A percentile compares a stretch with the other conserved stretches of the same genome.
Evolutionary conservation across 331 rosid genomes (phyloP).

Genomic region (Prunus yedoensis): DNA sequence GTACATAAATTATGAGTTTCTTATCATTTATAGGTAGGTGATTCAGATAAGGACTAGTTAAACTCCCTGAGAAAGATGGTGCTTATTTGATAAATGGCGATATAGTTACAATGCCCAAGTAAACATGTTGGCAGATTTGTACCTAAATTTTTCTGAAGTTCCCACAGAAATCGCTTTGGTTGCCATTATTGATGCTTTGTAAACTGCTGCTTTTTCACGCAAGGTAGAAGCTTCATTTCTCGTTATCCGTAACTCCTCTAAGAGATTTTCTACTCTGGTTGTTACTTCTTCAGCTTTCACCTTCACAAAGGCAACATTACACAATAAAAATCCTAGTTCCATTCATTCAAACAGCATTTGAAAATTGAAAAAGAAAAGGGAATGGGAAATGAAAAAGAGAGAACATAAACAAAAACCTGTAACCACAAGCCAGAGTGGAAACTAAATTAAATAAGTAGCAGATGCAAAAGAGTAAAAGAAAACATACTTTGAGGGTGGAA

Average conservation of each 20-base stretch:
- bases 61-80: not conserved
- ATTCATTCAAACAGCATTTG: not conserved
- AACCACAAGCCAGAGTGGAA: not conserved
- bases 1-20: not conserved
- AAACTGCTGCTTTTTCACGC: conserved; percentile 75
- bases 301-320: conserved; percentile 41
- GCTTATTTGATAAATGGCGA: not conserved
- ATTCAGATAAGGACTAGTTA: not conserved
- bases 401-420: not conserved
- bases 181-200: conserved; percentile 70
- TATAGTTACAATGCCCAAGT: not conserved
- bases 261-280: conserved; percentile 69
- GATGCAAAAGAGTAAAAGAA: not conserved
- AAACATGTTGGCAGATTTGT: conserved; percentile 23
- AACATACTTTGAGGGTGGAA: conserved; percentile 77
- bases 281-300: conserved; percentile 91
- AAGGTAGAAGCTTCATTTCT: conserved; percentile 70
- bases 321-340: conserved; percentile 4
- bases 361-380: not conserved
- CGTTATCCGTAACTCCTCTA: conserved; percentile 67
- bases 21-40: not conserved
- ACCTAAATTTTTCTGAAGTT: conserved; percentile 67
- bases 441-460: not conserved
- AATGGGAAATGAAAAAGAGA: not conserved
- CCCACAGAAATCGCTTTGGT: conserved; percentile 65